Base-by-base conservation (phyloP, 306 rosid species). In the Quercus agrifolia region DNA sequence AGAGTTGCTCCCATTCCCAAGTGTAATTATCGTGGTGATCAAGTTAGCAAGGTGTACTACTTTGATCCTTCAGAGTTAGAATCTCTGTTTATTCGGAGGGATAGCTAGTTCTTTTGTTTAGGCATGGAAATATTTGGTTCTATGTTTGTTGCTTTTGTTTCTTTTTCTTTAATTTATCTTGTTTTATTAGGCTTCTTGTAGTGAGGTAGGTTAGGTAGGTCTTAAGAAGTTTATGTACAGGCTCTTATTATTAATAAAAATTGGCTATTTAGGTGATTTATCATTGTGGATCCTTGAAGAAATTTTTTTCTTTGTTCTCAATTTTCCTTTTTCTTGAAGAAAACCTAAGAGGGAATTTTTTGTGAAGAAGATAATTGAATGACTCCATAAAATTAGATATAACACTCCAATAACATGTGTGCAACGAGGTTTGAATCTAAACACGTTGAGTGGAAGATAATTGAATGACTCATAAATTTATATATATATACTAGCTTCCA, bases 51-150 rank as follows among this genome's bases (percentile, higher is more conserved):
- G 80, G 92, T 94, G 46, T 41, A 41, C 46, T 41, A 41, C 87
- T 87, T 91, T 87, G 86, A 84, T 56, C 96, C 98, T 66, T 97
- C 97, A 0, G 98, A 92, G 52, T 87, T 92, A 72, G 98, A 94
- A 81, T 81, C 92, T 51, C 90, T 92, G 68, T 94, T 94, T 54
- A 83, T 82, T 73, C 93, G 89, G 76, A 84, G 86, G 74, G 90
- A 90, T 81, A 86, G 76, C 68, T 90, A 61, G 80, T 73, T 63
- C 62, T 30, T 18, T 67, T 31, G 38, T 13, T 33, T 67, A 67
- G 72, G 28, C 31, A 67, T 41, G 21, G 27, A 18, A 67, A 31
- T 31, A 33, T 8, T 17, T 19, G 49, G 15, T 33, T 67, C 52
- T 67, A 33, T 14, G 35, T 68, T 35, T 49, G 17, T 49, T 49